Evolutionary conservation across 345 rosid species (phyloP), one percentile per base, ranked within the genome.

Genomic region (Raphanus raphanistrum): DNA sequence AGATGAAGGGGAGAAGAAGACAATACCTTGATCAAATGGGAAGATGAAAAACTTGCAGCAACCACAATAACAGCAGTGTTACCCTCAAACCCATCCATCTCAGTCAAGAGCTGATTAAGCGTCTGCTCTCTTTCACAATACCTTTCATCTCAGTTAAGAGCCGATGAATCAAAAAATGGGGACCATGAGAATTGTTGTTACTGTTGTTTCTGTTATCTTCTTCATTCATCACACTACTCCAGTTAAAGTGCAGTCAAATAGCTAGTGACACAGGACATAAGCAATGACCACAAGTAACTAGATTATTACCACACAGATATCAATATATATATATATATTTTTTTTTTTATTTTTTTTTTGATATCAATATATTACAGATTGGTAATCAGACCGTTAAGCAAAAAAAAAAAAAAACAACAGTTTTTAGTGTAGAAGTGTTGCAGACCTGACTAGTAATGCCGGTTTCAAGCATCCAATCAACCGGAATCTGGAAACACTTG

Each of bases 401-500:
- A 35, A 58, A 67, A 67, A 17, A 58, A 26, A 29, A 4, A 31
- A 16, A 4, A 28, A n/a, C n/a, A 4, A 28, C 21, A 21, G 21
- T 3, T 4, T 28, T 28, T 2, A 28, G 31, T 28, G 31, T 28
- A 28, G 4, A 28, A 28, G 31, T 36, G 63, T 52, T 36, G 15
- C 32, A 75, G 81, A 93, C 99, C 98, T 91, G 97, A 84, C 86
- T 90, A 10, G 87, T 88, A 15, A 91, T 87, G 50, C 98, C 99
- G 35, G 87, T 88, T 76, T 96, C 99, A 27, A 91, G 93, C 97
- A 96, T 90, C 99, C 99, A 96, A 52, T 86, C 87, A 80, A 79
- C 85, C 28, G 99, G 98, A 83, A 96, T 93, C 31, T 81, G 93
- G 66, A 90, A 90, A 13, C 76, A 83, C 72, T 80, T 90, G 76